phyloP scores from a whole-genome alignment of 768 basidiomycete species.

The Aureoboletus auriporus region DNA sequence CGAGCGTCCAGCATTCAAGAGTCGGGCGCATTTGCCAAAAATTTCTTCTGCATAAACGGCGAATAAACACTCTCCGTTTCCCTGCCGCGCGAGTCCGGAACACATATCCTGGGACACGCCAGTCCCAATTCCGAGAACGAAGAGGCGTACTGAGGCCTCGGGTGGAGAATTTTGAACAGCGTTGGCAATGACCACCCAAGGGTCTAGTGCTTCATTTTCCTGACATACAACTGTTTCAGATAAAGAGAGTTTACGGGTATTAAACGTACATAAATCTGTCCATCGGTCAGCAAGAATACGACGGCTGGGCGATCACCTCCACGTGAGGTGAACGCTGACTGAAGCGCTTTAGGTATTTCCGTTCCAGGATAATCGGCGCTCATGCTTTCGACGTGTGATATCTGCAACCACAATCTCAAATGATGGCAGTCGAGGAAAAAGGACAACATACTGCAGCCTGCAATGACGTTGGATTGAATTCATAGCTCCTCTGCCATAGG shows the following conservation, averaged over 20 bases:
- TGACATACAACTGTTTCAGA: neutral
- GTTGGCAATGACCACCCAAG: slow-evolving; percentile 17
- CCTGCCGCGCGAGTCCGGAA: slow-evolving; percentile 48
- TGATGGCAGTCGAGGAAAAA: neutral
- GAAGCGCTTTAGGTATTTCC: slow-evolving; percentile 42
- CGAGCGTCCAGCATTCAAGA: slow-evolving; percentile 49
- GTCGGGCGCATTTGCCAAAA: slow-evolving; percentile 42
- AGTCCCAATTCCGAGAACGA: slow-evolving; percentile 55
- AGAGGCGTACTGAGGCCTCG: slow-evolving; percentile 43
- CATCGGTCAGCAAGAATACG: slow-evolving; percentile 59
- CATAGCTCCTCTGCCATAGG: slow-evolving; percentile 36
- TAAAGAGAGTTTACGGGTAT: neutral
- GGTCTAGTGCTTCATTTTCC: slow-evolving; percentile 13
- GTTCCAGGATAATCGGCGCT: slow-evolving; percentile 48
- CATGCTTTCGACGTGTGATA: slow-evolving; percentile 37
- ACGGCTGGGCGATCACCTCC: slow-evolving; percentile 36
- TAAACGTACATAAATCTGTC: slow-evolving; percentile 33
- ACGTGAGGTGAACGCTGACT: slow-evolving; percentile 34
- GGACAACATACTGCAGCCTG: slow-evolving; percentile 31
- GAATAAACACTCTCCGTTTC: slow-evolving; percentile 48
- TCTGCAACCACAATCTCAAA: slow-evolving; percentile 29
- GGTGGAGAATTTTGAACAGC: slow-evolving; percentile 32
- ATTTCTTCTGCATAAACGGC: slow-evolving; percentile 47
- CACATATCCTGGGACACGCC: slow-evolving; percentile 47
- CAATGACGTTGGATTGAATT: slow-evolving; percentile 31